Base-by-base conservation (phyloP, 169 alveolate genomes). In the Plasmodium yoelii region DNA sequence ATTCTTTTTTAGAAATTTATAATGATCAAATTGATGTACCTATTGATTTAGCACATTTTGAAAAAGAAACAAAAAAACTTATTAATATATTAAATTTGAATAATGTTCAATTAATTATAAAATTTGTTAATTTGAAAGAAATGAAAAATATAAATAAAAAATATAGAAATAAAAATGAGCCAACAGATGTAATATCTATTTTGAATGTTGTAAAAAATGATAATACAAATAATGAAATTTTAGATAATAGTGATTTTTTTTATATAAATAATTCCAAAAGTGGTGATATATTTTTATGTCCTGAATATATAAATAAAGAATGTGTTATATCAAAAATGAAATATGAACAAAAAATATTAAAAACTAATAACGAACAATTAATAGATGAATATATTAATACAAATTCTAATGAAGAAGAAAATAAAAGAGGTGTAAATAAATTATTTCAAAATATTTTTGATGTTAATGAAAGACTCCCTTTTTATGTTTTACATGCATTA, bases 251-350 rank as follows among this genome's bases (percentile, higher is more conserved):
- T 34, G 42, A 34, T 34, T 34, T 34, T 34, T 34, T 34, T 34
- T 34, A 34, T 34, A 34, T 34, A 34, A 34, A 34, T 34, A 34
- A 34, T 34, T 34, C 42, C 42, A 80, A 70, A 53, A 49, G 82
- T 1, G 90, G 90, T 3, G 90, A 80, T 44, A 80, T 80, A 51
- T 80, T 65, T 42, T 67, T 80, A 42, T 80, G 90, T 46, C 90
- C 90, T 28, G 90, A 69, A 9, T 80, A 80, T 28, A 80, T 80
- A 65, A 64, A 59, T 39, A 80, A 7, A 34, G 90, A 80, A 63
- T 80, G 90, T 65, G 39, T 67, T 7, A 15, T 80, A 1, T 67
- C 90, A 5, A 65, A 53, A 49, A 46, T 80, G 19, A 80, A 28
- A 2, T 80, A 80, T 70, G 90, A 80, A 39, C 8, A 7, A 1